Base-by-base conservation (phyloP, 805 yeast genomes). In the Pichia kluyveri region DNA sequence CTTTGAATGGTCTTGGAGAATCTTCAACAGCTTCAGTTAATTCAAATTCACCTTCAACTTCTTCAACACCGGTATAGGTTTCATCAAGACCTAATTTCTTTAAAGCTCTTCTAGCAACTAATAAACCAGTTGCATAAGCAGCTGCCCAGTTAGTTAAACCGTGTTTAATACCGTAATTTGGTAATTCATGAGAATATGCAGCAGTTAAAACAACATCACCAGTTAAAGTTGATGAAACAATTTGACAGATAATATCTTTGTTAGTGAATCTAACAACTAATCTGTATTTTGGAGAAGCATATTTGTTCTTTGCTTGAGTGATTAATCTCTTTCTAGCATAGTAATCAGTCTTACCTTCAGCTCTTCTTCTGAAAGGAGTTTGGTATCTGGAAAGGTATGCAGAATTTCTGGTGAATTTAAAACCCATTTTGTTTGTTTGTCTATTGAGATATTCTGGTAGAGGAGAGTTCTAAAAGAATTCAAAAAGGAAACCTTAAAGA, bases 131-230 rank as follows among this genome's bases (percentile, higher is more conserved):
- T 68, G 98, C 97, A 80, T 93, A 93, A 72, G 96, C 98, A 72
- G 99, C 98, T 56, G 99, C 78, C 99, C 99, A 93, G 95, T 93
- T 93, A 72, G 99, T 91, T 73, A 93, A 83, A 85, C 99, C 99
- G 76, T 87, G 96, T 70, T 78, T 79, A 69, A 93, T 88, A 71
- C 99, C 99, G 82, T 87, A 93, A 70, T 77, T 80, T 79, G 98
- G 98, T 69, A 93, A 83, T 80, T 93, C 99, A 68, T 93, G 98
- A 59, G 99, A 80, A 83, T 93, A 93, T 71, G 99, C 99, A 72
- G 98, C 91, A 62, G 96, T 79, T 69, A 93, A 79, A 55, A 91
- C 97, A 67, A 86, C 62, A 73, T 93, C 99, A 76, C 99, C 99
- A 63, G 91, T 83, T 75, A 93, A 86, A 76, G 90, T 90, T 58